Percentiles rank a stretch among this genome's conserved stretches.
These are phyloP conservation scores for Gossypium herbaceum DNA, from an alignment of 345 rosid species.

Conservation along the genomic window DNA sequence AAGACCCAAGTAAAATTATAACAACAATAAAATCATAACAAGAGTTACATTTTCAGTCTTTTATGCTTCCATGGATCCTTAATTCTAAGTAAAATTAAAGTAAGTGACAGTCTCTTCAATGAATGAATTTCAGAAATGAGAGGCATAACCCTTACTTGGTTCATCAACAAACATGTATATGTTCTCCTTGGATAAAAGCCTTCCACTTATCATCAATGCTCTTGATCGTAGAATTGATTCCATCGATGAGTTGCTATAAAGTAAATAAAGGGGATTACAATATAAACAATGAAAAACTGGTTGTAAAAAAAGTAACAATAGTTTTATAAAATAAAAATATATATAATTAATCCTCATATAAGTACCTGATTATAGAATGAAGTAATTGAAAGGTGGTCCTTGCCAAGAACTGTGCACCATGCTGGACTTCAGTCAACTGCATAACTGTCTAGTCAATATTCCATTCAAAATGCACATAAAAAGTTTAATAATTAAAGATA, in stretches of 20 bases:
- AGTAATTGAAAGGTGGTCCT: slow-evolving; percentile 64
- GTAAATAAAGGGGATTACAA: neutral
- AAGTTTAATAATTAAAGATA: neutral
- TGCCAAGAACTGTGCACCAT: slow-evolving; percentile 69
- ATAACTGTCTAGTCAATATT: slow-evolving; percentile 18
- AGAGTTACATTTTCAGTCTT: neutral
- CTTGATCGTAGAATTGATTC: slow-evolving; percentile 64
- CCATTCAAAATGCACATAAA: neutral
- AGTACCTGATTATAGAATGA: slow-evolving; percentile 65
- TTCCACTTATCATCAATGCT: slow-evolving; percentile 79
- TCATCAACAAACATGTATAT: slow-evolving; percentile 46
- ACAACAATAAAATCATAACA: neutral
- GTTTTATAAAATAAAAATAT: neutral
- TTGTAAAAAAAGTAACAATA: neutral
- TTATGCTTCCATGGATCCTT: neutral
- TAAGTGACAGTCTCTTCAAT: slow-evolving; percentile 9
- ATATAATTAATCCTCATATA: slow-evolving; percentile 7
- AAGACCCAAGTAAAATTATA: neutral
- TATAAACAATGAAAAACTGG: neutral
- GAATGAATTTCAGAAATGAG: neutral
- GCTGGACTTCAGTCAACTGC: slow-evolving; percentile 72
- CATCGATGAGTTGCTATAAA: slow-evolving; percentile 44
- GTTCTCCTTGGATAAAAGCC: slow-evolving; percentile 66
- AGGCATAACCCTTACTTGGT: slow-evolving; percentile 46
- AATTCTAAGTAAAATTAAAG: neutral